A percentile compares a stretch with the other conserved stretches of the same genome.
These are phyloP conservation scores for Ophiostoma sp. DNA, from an alignment of 2,329 filamentous ascomycete genomes.

Conservation along the genomic window DNA sequence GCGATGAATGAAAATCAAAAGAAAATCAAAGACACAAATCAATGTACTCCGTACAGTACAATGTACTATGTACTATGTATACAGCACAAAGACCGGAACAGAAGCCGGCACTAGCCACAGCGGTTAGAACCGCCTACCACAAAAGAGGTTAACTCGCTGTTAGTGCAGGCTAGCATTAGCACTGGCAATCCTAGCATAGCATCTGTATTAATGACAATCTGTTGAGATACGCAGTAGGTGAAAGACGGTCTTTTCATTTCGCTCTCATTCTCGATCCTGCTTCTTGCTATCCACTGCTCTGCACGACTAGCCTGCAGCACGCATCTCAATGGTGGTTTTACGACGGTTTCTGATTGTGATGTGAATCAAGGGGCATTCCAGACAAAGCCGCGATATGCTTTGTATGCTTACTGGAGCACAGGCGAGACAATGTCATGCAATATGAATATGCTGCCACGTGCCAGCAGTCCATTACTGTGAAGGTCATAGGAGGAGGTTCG, in stretches of 20 bases:
- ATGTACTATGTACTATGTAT: background rate
- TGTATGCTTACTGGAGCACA: background rate
- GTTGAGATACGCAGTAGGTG: too few relatives aligned
- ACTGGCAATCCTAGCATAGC: background rate
- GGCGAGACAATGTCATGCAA: background rate
- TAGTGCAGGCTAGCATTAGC: background rate
- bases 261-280: too few relatives aligned
- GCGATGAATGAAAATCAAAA: background rate
- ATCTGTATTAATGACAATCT: background rate
- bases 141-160: background rate
- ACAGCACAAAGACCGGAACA: background rate
- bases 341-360: background rate
- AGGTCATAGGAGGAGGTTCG: background rate
- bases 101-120: conserved; percentile 8
- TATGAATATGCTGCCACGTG: background rate
- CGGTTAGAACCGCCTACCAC: conserved; percentile 8
- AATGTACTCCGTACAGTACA: background rate
- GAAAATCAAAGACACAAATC: background rate
- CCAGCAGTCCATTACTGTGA: background rate
- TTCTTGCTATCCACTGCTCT: background rate
- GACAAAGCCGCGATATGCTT: background rate
- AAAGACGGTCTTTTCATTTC: background rate
- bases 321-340: conserved; percentile 3
- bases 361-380: conserved; percentile 5
- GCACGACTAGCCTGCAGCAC: background rate